Base-by-base conservation (phyloP, 768 basidiomycete genomes). In the Trametes coccinea region DNA sequence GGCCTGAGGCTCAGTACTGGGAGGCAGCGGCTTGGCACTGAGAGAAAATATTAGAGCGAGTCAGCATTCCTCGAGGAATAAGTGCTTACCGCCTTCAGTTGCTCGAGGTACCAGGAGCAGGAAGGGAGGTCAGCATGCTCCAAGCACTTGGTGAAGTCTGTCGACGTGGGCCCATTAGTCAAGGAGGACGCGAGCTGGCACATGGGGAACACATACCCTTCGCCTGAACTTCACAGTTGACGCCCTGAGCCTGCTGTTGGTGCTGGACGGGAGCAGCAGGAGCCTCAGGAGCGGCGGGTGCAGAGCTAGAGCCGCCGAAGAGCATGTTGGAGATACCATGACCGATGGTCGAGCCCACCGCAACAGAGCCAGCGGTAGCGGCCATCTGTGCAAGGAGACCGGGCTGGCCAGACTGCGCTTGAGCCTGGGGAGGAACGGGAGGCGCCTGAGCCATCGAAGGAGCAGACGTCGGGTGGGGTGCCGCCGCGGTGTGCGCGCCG, bases 261-360 rank as follows among this genome's bases (percentile, higher is more conserved):
- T 78, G 77, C 50, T 80, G 79, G 14, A 72, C 80, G 22, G 86
- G 81, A 4, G 82, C 73, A 11, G 83, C 79, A 27, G 79, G 80
- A 14, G 84, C 71, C 33, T 71, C 71, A 17, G 72, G 74, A 6
- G 72, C 80, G 31, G 78, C 79, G 2, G 78, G 76, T 7, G 81
- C 73, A 13, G 82, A 67, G 40, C 80, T 74, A 0, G 78, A 75
- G 60, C 90, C 86, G 49, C 93, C 94, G 67, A 95, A 96, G 62
- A 95, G 84, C 92, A 95, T 93, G 73, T 74, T 83, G 44, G 91
- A 93, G 65, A 96, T 71, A n/a, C 93, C 93, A 71, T 96, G 93
- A 47, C 93, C 93, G 64, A 96, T 84, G 58, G 87, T 88, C 7
- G 91, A 93, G 29, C 93, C 94, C 51, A 92, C 79, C 5, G 93